Base-by-base conservation (phyloP, 106 monocot species). In the Posidonia australis region DNA sequence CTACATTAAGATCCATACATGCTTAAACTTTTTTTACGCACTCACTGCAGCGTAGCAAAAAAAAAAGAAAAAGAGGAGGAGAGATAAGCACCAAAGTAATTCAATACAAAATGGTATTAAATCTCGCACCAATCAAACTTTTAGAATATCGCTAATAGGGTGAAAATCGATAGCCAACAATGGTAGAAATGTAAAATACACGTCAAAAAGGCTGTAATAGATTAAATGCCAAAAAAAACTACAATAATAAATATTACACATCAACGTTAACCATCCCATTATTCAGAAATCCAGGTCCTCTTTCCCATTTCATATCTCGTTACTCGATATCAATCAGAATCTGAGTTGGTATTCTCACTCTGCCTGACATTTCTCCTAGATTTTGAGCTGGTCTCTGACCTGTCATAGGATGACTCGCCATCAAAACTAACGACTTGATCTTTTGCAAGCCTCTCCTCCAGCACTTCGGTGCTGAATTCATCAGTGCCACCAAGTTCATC, bases 381-480 rank as follows among this genome's bases (percentile, higher is more conserved):
- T 28, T 67, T 71, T 3, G 65, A 47, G 60, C 51, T 58, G 10
- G 80, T 3, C 71, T 80, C 82, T 0, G 26, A 58, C 42, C 64
- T 68, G 53, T n/a, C 26, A 14, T 63, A 17, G 3, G 87, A 85
- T 45, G 79, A 72, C 73, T 98, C 98, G 63, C 90, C 91, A 19
- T 98, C 91, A 9, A 46, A 66, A 60, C 65, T 62, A 49, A 98
- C 76, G 6, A 85, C 87, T 67, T 88, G 70, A 29, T 80, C 51
- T 68, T 78, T 91, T 9, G 91, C 82, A 18, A 98, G 80, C 55
- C 98, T 81, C 62, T 98, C 98, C 75, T 98, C 98, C 65, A 98
- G 73, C 4, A 82, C 85, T 64, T 98, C 98, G 5, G 87, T 91
- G 48, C 79, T 88, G 58, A 98, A 98, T 2, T 79, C 91, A 67